A percentile compares a stretch with the other conserved stretches of the same genome.
phyloP scores from a whole-genome alignment of 768 basidiomycete genomes.

The Podaxis pistillaris region DNA sequence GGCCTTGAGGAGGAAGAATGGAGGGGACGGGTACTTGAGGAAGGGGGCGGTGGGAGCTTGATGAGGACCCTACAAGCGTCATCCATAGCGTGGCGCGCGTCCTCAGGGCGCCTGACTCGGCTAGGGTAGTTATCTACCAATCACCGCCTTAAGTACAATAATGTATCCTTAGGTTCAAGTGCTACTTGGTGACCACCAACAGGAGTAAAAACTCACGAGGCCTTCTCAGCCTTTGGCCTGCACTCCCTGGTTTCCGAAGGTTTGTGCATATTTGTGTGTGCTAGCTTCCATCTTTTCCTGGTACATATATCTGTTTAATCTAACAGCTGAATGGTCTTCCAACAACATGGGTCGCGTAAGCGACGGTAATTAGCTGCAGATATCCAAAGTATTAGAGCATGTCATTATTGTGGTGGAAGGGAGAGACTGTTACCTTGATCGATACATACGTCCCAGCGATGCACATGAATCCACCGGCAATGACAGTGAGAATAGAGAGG shows the following conservation, averaged over 20 bases:
- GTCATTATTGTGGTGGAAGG: neutral
- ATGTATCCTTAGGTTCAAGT: no score
- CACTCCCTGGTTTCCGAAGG: neutral
- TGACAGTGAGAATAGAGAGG: slow-evolving; percentile 41
- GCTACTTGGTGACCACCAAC: no score
- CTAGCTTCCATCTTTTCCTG: neutral
- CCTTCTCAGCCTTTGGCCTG: no score
- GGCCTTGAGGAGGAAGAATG: slow-evolving; percentile 5
- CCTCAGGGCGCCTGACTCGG: neutral
- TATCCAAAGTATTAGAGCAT: neutral
- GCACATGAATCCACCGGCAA: slow-evolving; percentile 51
- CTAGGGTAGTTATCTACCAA: neutral
- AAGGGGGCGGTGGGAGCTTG: slow-evolving; percentile 4
- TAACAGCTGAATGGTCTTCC: slow-evolving; percentile 48
- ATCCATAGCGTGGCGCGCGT: neutral
- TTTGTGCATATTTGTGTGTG: neutral
- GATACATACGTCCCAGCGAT: slow-evolving; percentile 52
- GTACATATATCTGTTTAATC: neutral
- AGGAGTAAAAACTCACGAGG: no score
- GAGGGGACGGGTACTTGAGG: slow-evolving; percentile 12
- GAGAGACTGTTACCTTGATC: slow-evolving; percentile 37
- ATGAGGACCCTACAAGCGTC: neutral
- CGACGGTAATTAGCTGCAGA: slow-evolving; percentile 42
- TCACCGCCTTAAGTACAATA: neutral
- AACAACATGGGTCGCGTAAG: slow-evolving; percentile 40